Base-by-base conservation (phyloP, 192 early-diverging fungal species). In the Anaeromyces robustus region DNA sequence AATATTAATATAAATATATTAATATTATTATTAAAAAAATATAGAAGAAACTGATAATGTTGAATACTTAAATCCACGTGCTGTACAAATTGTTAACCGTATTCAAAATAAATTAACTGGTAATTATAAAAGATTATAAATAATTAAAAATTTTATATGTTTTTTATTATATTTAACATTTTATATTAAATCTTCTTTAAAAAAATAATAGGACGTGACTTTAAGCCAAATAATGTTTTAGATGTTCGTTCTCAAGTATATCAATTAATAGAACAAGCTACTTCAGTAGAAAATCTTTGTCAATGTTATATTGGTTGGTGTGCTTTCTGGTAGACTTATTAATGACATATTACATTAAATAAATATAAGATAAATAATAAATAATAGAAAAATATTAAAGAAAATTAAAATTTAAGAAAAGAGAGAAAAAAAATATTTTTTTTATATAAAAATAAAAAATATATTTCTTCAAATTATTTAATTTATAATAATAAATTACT, bases 101-200 rank as follows among this genome's bases (percentile, higher is more conserved):
- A 94, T 98, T 29, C 92, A 89, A 68, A 96, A 95, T 89, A 98
- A 98, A 87, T 87, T 98, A 78, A 94, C 94, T 13, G 97, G 87
- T 91, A 77, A 29, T 19, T 86, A 19, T 0, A 29, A n/a, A 11
- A 29, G 12, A 12, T 43, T 29, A 68, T 37, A 68, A 22, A 77
- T 30, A 80, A 83, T 29, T 84, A 22, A 28, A 29, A 19, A 22
- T 9, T 81, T 29, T 34, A 78, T n/a, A n/a, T n/a, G n/a, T n/a
- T n/a, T n/a, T n/a, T n/a, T n/a, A n/a, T n/a, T n/a, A n/a, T n/a
- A n/a, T n/a, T n/a, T n/a, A n/a, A n/a, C n/a, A n/a, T n/a, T n/a
- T n/a, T n/a, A n/a, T n/a, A n/a, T n/a, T n/a, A n/a, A n/a, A n/a
- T n/a, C n/a, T n/a, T n/a, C n/a, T n/a, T n/a, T n/a, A n/a, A n/a